Evolutionary conservation across 305 asterid species (phyloP), one percentile per base, ranked within the genome.

Genomic region (Rubia peregrina): DNA sequence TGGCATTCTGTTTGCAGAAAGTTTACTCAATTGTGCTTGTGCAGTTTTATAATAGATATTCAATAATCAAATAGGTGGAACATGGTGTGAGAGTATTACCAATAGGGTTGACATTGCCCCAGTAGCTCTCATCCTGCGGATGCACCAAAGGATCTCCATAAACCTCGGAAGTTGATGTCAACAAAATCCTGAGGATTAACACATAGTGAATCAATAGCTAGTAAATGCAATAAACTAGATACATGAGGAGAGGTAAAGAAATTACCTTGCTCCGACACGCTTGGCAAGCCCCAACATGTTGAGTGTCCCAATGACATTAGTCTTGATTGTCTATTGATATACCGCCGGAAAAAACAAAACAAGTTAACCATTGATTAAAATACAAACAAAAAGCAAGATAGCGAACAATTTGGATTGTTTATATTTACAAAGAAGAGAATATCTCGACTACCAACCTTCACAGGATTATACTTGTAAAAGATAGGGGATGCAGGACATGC

Each of bases 401-500:
- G 67, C 2, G 42, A 61, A 33, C 62, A 71, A 17, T n/a, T 12
- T 62, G 33, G 46, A 63, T 22, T 26, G 55, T 38, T 14, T 12
- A 46, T 60, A 49, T 49, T 44, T 38, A 44, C 3, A 33, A 21
- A 40, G 60, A 56, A 30, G 33, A 26, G n/a, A 49, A 33, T 48
- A 56, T 21, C 48, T 44, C 53, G 22, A 60, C 68, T 22, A 78
- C 89, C 70, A 68, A 79, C 99, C 99, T 94, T 91, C 65, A 94
- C 97, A 65, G 99, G 98, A 78, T 94, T 94, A 81, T 94, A 85
- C 76, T 94, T 91, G 88, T 94, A 94, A 80, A 93, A 93, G 75
- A 93, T 91, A 7, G 98, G 98, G 73, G 98, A 93, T 69, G 99
- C 99, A 33, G 99, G 99, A 73, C 99, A 94, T 74, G 99, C 99